Evolutionary conservation across 768 basidiomycete species (phyloP), one percentile per base, ranked within the genome.

Genomic region (Dictyophora rubrovolvata): DNA sequence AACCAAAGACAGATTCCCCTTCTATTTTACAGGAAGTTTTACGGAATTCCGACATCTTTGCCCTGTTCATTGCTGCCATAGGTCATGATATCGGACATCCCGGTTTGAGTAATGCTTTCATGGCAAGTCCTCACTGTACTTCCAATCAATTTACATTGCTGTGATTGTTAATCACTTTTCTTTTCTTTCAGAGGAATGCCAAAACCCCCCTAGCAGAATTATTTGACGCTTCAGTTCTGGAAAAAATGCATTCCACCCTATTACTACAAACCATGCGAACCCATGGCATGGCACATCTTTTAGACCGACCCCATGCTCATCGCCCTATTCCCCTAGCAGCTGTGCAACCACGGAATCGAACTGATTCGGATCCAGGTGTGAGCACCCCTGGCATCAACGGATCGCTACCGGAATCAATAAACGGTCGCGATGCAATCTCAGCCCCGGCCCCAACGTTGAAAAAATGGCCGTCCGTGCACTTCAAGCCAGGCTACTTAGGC

Each of bases 31-130:
- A 65, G 47, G 47, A 72, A 55, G 64, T 77, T 1, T 56, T 78
- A 46, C 56, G 74, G 10, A 81, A 83, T 20, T 77, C 81, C 56
- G 94, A 97, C 66, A 72, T 97, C 14, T 87, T 98, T 65, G 81
- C 88, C 1, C 71, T 97, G 14, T 87, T 87, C 65, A 76, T 99
- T 56, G 93, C 91, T 1, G 94, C 94, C 47, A 92, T 99, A 65
- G 96, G 96, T 0, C 96, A 99, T 68, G 96, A 99, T 70, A 93
- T 92, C 17, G 95, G 92, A 0, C 96, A 99, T 72, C 96, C 96
- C 0, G 96, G 96, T 0, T 81, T 98, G 59, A 88, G 86, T 22
- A 98, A 98, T 68, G 74, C 82, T 14, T 98, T 97, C 73, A 89
- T 98, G 89, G 93, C 91, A 65, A 69, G 83, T 79, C 53, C 10